Conservation (phyloP, 176 grass and related monocot genomes). For the Hordeum marinum region DNA sequence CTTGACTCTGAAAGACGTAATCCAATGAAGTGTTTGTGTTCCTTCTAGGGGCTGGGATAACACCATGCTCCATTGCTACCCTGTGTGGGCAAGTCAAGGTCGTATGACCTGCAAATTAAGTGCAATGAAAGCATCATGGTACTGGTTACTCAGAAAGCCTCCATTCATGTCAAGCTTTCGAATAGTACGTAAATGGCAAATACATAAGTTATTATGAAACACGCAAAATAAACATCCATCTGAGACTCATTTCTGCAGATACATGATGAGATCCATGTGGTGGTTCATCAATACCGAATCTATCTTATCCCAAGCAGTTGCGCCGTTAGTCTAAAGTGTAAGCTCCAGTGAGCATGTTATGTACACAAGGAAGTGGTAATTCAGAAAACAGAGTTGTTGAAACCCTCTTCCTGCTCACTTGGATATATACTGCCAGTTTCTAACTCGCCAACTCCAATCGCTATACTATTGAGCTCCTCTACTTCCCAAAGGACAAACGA, state of each 20-base stretch:
- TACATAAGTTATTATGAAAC: background rate
- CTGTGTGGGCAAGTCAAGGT: conserved; percentile 87
- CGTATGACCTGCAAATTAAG: conserved; percentile 59
- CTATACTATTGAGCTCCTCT: background rate
- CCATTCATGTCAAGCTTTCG: background rate
- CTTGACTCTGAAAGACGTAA: conserved; percentile 85
- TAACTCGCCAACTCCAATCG: background rate
- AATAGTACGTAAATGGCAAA: background rate
- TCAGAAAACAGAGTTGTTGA: background rate
- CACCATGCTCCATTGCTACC: conserved; percentile 85
- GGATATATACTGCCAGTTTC: background rate
- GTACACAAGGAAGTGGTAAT: background rate
- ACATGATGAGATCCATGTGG: background rate
- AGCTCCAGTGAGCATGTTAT: background rate
- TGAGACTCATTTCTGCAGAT: background rate
- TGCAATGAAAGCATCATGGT: background rate
- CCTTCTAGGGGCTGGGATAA: conserved; percentile 64
- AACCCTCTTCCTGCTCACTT: background rate
- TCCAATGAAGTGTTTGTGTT: conserved; percentile 61
- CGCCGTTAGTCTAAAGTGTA: background rate
- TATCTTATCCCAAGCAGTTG: background rate
- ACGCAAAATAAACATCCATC: background rate
- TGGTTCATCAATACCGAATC: background rate
- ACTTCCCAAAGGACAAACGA: background rate
- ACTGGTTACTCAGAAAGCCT: background rate